Evolutionary conservation across 129 eudicot genomes (phyloP), one percentile per base, ranked within the genome.

Genomic region (Chrysanthemum seticuspe): DNA sequence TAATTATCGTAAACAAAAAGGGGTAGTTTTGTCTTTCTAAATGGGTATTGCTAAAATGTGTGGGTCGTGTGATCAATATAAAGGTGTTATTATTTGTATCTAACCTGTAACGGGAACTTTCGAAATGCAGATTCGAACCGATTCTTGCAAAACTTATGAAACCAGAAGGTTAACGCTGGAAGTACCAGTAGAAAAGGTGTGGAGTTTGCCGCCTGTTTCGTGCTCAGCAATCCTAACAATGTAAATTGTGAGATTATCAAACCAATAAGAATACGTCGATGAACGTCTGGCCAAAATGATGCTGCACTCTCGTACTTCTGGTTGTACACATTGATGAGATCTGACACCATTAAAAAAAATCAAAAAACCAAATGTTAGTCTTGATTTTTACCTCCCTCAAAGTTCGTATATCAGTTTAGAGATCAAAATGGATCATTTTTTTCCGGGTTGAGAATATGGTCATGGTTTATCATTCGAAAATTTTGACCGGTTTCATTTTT

Each of bases 261-360:
- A 63, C 96, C 91, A 53, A 88, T 80, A 34, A 94, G 75, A 31
- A 94, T 76, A 47, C 99, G 99, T 49, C 85, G 76, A 62, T 94
- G 85, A 53, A 94, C 94, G 76, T 88, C 96, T 45, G 99, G 99
- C 99, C 99, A 94, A 80, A 82, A 94, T 1, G 86, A 69, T 57
- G 99, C 99, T 14, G 85, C 99, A 36, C 97, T 94, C 83, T 88
- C 97, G 18, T 94, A 94, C 83, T 85, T 88, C 73, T 91, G 99
- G 73, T 90, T 82, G 54, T 94, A 94, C 15, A 94, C 97, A 74
- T 94, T 94, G 59, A 94, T 94, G 69, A 94, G 69, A 94, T 83
- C 99, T 90, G 50, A 71, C 70, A 10, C 67, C 49, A 71, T n/a
- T 31, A 31, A 47, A 50, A 12, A 54, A 74, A 27, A 31, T 16